A percentile compares a stretch with the other conserved stretches of the same genome.
Conservation (phyloP, 1,284 basidiomycete species). For the Tylopilus orsonianus region DNA sequence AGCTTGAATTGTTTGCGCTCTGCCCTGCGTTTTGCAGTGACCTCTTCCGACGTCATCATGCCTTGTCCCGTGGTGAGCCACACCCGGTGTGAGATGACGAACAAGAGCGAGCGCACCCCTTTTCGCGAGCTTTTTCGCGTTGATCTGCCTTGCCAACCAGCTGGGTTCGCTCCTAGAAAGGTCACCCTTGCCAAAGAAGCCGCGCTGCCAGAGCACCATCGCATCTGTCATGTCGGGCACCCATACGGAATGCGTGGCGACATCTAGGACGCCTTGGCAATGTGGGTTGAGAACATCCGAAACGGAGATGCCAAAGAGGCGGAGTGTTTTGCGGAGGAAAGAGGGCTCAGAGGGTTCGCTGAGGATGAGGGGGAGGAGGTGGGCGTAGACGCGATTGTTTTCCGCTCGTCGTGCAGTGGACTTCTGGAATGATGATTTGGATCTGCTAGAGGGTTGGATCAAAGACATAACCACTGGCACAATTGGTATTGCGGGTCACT, state of each 20-base stretch:
- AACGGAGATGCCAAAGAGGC: constrained; percentile 52
- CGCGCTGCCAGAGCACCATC: constrained; percentile 79
- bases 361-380: constrained; percentile 64
- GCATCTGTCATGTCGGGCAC: constrained; percentile 62
- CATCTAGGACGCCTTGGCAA: constrained; percentile 72
- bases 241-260: constrained; percentile 79
- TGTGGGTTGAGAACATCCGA: constrained; percentile 56
- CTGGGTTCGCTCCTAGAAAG: constrained; percentile 93
- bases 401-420: constrained; percentile 54
- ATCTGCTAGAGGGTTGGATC: constrained; percentile 39
- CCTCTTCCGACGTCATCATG: constrained; percentile 80
- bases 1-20: constrained; percentile 90
- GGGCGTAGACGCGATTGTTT: constrained; percentile 63
- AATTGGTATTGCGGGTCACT: no score
- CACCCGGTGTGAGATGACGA: no score
- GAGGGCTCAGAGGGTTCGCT: constrained; percentile 39
- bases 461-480: constrained; percentile 51
- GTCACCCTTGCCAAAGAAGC: constrained; percentile 97
- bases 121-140: constrained; percentile 55
- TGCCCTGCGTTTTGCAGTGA: constrained; percentile 79
- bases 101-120: constrained; percentile 45
- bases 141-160: constrained; percentile 80
- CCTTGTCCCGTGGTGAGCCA: no score
- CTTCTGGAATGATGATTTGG: constrained; percentile 43
- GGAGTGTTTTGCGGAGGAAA: constrained; percentile 45